Evolutionary conservation across 148 eudicot species (phyloP).

Genomic region (Vaccinium corymbosum): DNA sequence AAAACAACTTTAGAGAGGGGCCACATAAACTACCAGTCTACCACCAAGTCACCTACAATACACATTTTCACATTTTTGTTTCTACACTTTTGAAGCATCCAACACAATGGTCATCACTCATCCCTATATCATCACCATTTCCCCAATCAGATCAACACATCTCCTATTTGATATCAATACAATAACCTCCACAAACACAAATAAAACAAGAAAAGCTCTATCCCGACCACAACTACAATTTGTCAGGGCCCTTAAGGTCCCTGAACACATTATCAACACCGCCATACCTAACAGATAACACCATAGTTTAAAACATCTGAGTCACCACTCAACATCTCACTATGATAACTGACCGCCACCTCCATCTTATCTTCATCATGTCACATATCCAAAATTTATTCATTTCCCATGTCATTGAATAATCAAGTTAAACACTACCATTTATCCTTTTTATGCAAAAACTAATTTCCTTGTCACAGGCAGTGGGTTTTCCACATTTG

Average conservation of each 20-base stretch:
- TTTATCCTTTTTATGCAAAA: neutral
- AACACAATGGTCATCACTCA: neutral
- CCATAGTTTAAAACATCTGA: neutral
- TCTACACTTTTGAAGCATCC: neutral
- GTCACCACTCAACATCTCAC: neutral
- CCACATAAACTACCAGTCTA: neutral
- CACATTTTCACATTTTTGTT: neutral
- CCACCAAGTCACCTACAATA: neutral
- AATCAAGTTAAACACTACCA: neutral
- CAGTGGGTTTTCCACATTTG: neutral
- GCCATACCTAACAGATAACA: neutral
- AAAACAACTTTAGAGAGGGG: neutral
- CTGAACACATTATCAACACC: neutral
- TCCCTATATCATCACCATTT: neutral
- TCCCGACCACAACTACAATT: neutral
- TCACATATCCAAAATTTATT: neutral
- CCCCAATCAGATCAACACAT: neutral
- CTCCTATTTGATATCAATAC: neutral
- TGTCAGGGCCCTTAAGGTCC: neutral
- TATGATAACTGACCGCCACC: neutral
- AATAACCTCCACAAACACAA: neutral
- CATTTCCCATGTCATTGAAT: neutral
- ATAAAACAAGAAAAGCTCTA: neutral
- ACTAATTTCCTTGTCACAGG: neutral
- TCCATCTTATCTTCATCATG: neutral